These are phyloP conservation scores for Cucumis sativus DNA, from an alignment of 306 rosid genomes.

Conservation along the genomic window Cucumber_9930_V3 NC_026660.2:12685501-12686000, in stretches of 20 bases:
- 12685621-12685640: conserved; percentile 7
- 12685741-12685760: background rate
- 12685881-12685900: background rate
- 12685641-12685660: background rate
- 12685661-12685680: conserved; percentile 12
- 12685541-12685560: background rate
- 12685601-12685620: background rate
- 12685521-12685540: background rate
- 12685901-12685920: background rate
- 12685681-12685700: background rate
- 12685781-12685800: background rate
- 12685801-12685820: background rate
- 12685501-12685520: background rate
- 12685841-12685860: background rate
- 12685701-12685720: background rate
- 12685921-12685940: background rate
- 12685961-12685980: background rate
- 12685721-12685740: background rate
- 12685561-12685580: background rate
- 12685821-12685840: background rate
- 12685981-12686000: background rate
- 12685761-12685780: background rate
- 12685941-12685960: background rate
- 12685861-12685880: background rate
- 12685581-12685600: conserved; percentile 11